Conservation (phyloP, 768 basidiomycete genomes). For the Leccinum longicurvipes region DNA sequence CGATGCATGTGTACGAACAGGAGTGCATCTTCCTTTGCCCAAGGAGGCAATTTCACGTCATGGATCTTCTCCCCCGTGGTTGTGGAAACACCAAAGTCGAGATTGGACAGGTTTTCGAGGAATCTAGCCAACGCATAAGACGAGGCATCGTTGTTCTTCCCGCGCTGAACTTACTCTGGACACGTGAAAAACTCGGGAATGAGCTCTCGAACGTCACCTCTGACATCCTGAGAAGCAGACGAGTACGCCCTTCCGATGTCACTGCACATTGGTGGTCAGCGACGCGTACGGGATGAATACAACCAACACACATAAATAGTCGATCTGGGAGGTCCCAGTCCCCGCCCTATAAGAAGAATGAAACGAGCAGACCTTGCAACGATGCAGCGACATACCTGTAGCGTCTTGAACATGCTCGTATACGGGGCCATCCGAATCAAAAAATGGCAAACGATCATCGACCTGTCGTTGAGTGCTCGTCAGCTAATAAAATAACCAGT, state of each 20-base stretch:
- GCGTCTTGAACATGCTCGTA: constrained; percentile 91
- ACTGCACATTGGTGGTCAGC: constrained; percentile 35
- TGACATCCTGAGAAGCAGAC: constrained; percentile 79
- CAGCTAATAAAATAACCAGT: background rate
- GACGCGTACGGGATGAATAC: background rate
- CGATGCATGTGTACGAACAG: constrained; percentile 81
- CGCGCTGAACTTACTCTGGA: constrained; percentile 54
- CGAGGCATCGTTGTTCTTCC: too few relatives aligned
- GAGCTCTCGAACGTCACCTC: constrained; percentile 91
- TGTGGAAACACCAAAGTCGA: constrained; percentile 77
- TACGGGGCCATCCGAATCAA: constrained; percentile 87
- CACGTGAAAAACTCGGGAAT: constrained; percentile 88
- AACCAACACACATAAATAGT: constrained; percentile 59
- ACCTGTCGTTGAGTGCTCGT: constrained; percentile 30
- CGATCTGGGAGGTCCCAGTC: constrained; percentile 93
- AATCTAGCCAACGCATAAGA: constrained; percentile 49
- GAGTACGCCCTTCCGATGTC: constrained; percentile 79
- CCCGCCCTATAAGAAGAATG: constrained; percentile 58
- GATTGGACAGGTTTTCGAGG: constrained; percentile 71
- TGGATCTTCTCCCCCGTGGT: constrained; percentile 77
- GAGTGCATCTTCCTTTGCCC: constrained; percentile 83
- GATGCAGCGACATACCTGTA: constrained; percentile 45
- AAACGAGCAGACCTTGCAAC: background rate
- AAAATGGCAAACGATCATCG: constrained; percentile 96
- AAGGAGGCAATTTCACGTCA: constrained; percentile 84